A percentile compares a stretch with the other conserved stretches of the same genome.
Evolutionary conservation across 2,329 filamentous ascomycete species (phyloP).

Genomic region (Sporothrix humicola): DNA sequence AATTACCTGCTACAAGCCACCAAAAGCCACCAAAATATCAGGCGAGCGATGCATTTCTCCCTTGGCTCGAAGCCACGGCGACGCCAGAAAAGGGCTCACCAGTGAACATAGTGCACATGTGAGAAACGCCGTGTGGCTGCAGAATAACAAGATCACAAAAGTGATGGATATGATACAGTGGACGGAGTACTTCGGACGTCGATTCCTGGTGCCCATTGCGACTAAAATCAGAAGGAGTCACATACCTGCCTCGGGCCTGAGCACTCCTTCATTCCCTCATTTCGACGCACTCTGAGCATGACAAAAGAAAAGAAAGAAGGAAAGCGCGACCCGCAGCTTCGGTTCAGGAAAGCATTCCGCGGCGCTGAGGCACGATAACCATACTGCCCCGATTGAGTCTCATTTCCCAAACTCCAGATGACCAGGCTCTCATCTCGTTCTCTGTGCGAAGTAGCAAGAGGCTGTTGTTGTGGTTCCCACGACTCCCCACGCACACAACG

Average conservation of each 20-base stretch:
- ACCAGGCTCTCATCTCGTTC: background rate
- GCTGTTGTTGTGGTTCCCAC: background rate
- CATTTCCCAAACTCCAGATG: constrained; percentile 12
- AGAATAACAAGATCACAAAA: background rate
- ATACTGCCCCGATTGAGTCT: constrained; percentile 14
- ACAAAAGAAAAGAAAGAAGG: background rate
- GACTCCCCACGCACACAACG: background rate
- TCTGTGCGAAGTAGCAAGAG: no score
- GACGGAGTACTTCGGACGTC: background rate
- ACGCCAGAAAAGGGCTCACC: background rate
- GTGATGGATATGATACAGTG: background rate
- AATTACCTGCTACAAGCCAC: background rate
- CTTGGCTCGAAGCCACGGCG: background rate
- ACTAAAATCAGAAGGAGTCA: background rate
- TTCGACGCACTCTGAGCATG: background rate
- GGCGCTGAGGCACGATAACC: constrained; percentile 21
- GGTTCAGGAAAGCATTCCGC: constrained; percentile 32
- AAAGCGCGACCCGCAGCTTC: constrained; percentile 28
- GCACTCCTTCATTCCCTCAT: constrained; percentile 24
- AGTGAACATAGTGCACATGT: background rate
- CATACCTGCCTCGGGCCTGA: background rate
- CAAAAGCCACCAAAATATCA: background rate
- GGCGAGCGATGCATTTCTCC: background rate
- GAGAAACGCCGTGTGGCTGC: constrained; percentile 13
- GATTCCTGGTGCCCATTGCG: background rate